These are phyloP conservation scores for Antarctomyces pellizariae DNA, from an alignment of 495 filamentous ascomycete genomes.

Conservation along the genomic window DNA sequence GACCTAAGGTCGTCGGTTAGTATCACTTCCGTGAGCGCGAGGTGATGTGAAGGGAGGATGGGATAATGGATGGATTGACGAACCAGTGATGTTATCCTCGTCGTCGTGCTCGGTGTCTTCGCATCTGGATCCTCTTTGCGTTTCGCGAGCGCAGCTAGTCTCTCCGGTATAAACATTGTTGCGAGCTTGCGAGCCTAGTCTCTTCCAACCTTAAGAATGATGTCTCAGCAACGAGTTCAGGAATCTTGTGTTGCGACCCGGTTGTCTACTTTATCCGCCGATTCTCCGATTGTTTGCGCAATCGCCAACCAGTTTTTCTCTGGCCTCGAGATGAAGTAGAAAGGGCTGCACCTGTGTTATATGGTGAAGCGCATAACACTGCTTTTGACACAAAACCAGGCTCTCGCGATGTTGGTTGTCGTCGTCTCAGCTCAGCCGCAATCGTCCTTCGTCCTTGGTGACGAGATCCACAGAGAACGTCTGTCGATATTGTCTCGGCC, in stretches of 20 bases:
- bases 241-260: neutral
- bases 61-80: no score
- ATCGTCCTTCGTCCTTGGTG: no score
- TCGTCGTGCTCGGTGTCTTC: neutral
- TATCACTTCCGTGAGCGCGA: neutral
- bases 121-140: neutral
- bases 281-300: no score
- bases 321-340: no score
- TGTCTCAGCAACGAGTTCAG: neutral
- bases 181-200: neutral
- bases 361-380: no score
- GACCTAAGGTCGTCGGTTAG: slow-evolving; percentile 9
- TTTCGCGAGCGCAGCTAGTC: neutral
- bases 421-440: no score
- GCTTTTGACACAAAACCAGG: no score
- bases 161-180: neutral
- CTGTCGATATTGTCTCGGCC: no score
- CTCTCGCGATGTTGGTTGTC: no score
- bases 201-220: neutral
- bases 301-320: no score
- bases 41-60: neutral
- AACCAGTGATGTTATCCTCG: neutral
- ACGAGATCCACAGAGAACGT: no score
- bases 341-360: no score
- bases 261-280: neutral